Evolutionary conservation across 768 basidiomycete species (phyloP).

Genomic region (Boletus insuetus): DNA sequence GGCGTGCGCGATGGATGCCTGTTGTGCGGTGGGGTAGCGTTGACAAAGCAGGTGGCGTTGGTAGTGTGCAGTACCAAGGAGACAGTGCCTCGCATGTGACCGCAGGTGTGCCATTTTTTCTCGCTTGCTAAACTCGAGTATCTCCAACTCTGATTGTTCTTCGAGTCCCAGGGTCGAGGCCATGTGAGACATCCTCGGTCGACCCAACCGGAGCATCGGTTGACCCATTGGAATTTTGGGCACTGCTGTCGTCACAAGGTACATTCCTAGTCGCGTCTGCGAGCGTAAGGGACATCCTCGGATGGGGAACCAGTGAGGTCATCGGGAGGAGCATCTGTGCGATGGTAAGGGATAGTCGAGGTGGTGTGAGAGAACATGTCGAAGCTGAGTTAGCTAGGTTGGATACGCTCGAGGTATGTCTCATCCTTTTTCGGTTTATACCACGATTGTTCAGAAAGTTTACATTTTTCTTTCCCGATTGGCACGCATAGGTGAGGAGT

Average conservation of each 20-base stretch:
- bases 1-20: constrained; percentile 69
- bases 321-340: constrained; percentile 46
- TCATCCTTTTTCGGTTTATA: background rate
- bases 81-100: background rate
- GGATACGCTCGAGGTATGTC: constrained; percentile 17
- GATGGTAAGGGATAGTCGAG: constrained; percentile 31
- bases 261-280: constrained; percentile 51
- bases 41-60: constrained; percentile 42
- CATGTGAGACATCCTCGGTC: background rate
- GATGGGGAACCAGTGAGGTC: constrained; percentile 54
- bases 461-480: background rate
- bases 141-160: background rate
- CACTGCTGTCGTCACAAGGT: constrained; percentile 40
- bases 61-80: background rate
- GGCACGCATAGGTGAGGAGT: background rate
- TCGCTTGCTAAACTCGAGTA: background rate
- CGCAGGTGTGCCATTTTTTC: constrained; percentile 24
- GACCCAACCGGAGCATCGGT: background rate
- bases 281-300: constrained; percentile 61
- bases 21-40: constrained; percentile 60
- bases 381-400: constrained; percentile 28
- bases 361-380: constrained; percentile 17
- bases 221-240: constrained; percentile 50
- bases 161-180: constrained; percentile 5
- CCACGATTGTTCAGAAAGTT: background rate